Evolutionary conservation across 352 stramenopile species (phyloP), one percentile per base, ranked within the genome.

Genomic region (Globisporangium canariense): DNA sequence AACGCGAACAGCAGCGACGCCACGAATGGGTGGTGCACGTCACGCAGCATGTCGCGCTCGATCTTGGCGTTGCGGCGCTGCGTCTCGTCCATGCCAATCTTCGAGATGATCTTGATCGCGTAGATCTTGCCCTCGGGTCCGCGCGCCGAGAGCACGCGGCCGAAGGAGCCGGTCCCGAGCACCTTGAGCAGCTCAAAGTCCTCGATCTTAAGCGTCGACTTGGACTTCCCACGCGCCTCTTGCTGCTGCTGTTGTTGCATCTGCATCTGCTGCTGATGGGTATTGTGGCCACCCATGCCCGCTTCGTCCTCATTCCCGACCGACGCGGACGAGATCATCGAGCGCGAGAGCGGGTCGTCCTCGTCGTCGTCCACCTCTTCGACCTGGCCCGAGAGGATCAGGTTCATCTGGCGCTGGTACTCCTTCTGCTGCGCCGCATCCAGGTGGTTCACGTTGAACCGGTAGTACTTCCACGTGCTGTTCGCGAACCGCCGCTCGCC

Each of bases 1-100:
- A 99, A 99, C 1, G 97, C 96, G 77, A 98, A 99, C 51, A 98
- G 82, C 38, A 99, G 72, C 69, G 96, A 98, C 53, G 97, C 96
- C 36, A 99, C 97, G 66, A 99, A 99, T 38, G 96, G 96, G 71
- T 99, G 96, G 51, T 94, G 87, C 22, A 99, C 88, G 40, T 97
- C 78, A 8, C 90, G 91, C 41, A 99, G 73, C 67, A 99, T 96
- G 69, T 98, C 93, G 41, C 96, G 89, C 79, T 99, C 97, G 41
- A 93, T 77, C 73, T 95, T 95, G 14, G 85, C 84, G 55, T 93
- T 94, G 3, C 81, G 80, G 38, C 85, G 86, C 70, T 80, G 76
- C 38, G 76, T 90, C 11, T 94, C 83, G 65, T 95, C 85, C 82
- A 95, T 93, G 34, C 87, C 87, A 68, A 95, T 94, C 67, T 95